Evolutionary conservation across 805 yeast species (phyloP).

Genomic region (Clavispora phyllophila): DNA sequence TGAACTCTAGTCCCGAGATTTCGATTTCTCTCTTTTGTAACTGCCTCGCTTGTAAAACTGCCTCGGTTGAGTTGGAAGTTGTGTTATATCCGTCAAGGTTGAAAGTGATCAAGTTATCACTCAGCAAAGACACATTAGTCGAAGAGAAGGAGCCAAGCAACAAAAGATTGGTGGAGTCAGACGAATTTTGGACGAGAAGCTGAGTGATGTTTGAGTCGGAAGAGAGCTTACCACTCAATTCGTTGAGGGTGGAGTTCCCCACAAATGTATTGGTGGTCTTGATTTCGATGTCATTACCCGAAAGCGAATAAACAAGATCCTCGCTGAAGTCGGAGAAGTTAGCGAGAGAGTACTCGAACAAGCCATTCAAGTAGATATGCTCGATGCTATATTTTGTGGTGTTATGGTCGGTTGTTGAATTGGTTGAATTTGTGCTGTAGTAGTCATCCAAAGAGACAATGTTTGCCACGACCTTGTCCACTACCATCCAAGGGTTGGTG

Average conservation of each 20-base stretch:
- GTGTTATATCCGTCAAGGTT: conserved; percentile 25
- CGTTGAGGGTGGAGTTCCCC: conserved; percentile 37
- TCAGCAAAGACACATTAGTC: conserved; percentile 24
- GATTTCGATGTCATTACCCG: conserved; percentile 19
- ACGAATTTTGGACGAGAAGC: conserved; percentile 16
- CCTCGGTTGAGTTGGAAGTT: conserved; percentile 26
- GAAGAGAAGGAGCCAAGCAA: conserved; percentile 45
- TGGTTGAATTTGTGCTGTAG: conserved; percentile 14
- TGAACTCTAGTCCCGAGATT: conserved; percentile 28
- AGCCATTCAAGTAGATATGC: conserved; percentile 55
- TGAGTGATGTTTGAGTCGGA: conserved; percentile 31
- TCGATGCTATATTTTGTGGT: conserved; percentile 10
- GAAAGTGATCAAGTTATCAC: conserved; percentile 25
- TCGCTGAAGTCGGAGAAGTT: conserved; percentile 48
- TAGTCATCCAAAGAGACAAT: conserved; percentile 44
- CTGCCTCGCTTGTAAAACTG: conserved; percentile 5
- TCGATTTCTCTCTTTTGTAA: conserved; percentile 13
- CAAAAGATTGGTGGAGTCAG: conserved; percentile 28
- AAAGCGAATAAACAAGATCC: conserved; percentile 18
- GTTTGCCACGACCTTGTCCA: conserved; percentile 56
- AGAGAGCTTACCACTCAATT: conserved; percentile 26
- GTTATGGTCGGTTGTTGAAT: conserved; percentile 11
- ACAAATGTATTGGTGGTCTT: conserved; percentile 31
- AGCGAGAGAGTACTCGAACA: conserved; percentile 73
- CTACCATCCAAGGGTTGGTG: conserved; percentile 51